Percentiles rank a stretch among this genome's conserved stretches.
These are phyloP conservation scores for Globisporangium solare DNA, from an alignment of 352 stramenopile species.

Conservation along the genomic window DNA sequence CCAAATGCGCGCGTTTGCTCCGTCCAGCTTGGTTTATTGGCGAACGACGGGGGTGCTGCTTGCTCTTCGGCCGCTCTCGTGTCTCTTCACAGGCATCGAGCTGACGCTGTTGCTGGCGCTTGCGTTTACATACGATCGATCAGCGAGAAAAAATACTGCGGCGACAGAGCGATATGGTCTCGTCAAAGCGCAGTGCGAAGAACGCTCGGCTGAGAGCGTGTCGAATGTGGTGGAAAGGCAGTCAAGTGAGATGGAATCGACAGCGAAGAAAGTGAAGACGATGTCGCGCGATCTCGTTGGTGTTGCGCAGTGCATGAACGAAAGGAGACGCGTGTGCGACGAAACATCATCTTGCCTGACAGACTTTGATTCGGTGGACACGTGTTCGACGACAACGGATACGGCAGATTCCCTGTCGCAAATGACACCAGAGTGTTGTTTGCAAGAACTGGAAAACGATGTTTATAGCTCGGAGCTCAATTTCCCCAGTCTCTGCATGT, in stretches of 20 bases:
- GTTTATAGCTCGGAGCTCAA: constrained; percentile 3
- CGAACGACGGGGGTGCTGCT: constrained; percentile 4
- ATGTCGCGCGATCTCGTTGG: constrained; percentile 1
- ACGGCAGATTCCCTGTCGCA: background rate
- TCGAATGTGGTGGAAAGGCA: background rate
- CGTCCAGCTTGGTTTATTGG: constrained; percentile 3
- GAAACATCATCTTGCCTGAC: constrained; percentile 4
- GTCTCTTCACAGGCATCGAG: constrained; percentile 14
- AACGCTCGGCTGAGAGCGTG: no score
- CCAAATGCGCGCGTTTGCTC: background rate
- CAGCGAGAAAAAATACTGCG: background rate
- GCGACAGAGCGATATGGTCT: background rate
- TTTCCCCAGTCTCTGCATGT: constrained; percentile 25
- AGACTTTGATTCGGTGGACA: constrained; percentile 10
- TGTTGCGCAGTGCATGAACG: background rate
- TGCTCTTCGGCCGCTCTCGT: constrained; percentile 12
- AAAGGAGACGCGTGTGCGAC: background rate
- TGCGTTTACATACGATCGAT: constrained; percentile 8
- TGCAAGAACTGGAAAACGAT: background rate
- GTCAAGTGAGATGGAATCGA: background rate
- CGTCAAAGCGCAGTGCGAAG: background rate
- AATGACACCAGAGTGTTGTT: background rate
- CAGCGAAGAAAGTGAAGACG: background rate
- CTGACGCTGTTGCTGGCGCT: constrained; percentile 19
- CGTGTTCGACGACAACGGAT: constrained; percentile 13